Base-by-base conservation (phyloP, 2,329 filamentous ascomycete species). In the Aspergillus chevalieri region DNA sequence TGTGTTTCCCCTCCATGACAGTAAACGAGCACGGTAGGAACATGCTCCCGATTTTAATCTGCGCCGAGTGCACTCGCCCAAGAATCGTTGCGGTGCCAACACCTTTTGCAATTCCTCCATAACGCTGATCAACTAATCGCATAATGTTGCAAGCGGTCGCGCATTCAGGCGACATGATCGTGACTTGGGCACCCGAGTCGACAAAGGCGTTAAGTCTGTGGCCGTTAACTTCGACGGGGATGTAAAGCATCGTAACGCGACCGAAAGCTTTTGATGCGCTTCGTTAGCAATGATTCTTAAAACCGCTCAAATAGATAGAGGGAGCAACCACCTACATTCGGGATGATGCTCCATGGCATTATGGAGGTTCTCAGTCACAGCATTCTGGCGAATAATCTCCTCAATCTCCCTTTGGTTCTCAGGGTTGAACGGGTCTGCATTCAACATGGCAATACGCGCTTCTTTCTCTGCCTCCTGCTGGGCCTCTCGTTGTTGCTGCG, bases 1-100 rank as follows among this genome's bases (percentile, higher is more conserved):
- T 93, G 47, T 89, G 84, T 71, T 97, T 98, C 56, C 93, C 93
- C 73, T 98, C 93, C 93, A 98, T 98, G 64, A 98, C 93, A 3
- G 93, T 98, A 69, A 98, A 98, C 52, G 90, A 93, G 73, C 91
- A 97, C 2, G 92, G 86, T 59, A 98, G 77, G 65, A 89, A 90
- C 54, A 92, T 81, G 39, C 80, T 83, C 47, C 92, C 93, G 58
- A 98, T 93, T 70, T 89, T 92, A 70, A 98, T 94, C 69, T 92
- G 89, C 8, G 93, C 93, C 19, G 89, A 89, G 69, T 98, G 93
- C 3, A 98, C 93, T 47, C 93, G 88, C 28, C 93, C 93, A 17
- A 98, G 84, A 59, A 98, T 97, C 50, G 85, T 87, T 21, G 93
- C 93, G 1, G 93, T 97, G 47, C 93, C 93, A 2, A 98, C 93